Evolutionary conservation across 2,329 filamentous ascomycete species (phyloP).

Genomic region (Ophiostoma ulmi): DNA sequence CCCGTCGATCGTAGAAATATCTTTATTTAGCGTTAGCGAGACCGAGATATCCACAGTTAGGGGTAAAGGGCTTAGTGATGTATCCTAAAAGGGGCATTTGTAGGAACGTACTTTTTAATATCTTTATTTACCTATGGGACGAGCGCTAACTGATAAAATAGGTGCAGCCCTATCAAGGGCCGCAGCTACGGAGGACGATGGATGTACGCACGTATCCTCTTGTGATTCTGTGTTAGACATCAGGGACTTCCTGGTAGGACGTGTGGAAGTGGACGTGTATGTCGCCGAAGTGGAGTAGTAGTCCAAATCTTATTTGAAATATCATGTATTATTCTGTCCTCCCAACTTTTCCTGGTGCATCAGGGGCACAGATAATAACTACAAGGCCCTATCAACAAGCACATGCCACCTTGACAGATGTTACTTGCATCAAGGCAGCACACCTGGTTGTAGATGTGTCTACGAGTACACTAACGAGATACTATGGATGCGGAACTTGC

Average conservation of each 20-base stretch:
- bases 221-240: background rate
- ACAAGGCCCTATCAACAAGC: background rate
- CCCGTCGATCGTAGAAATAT: slow-evolving; percentile 14
- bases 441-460: background rate
- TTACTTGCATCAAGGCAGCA: background rate
- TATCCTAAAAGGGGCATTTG: background rate
- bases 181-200: background rate
- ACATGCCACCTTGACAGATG: background rate
- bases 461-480: background rate
- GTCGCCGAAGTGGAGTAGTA: background rate
- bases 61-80: slow-evolving; percentile 12
- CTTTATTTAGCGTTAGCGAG: slow-evolving; percentile 17
- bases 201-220: background rate
- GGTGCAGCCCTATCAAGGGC: background rate
- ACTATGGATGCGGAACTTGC: background rate
- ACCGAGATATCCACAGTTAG: slow-evolving; percentile 10
- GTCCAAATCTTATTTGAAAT: background rate
- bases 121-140: background rate
- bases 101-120: background rate
- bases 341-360: background rate
- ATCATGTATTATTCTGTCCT: background rate
- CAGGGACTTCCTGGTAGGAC: background rate
- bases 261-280: background rate
- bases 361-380: background rate
- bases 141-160: background rate